phyloP scores from a whole-genome alignment of 31 red algal genomes.

The Porphyra umbilicalis region DNA sequence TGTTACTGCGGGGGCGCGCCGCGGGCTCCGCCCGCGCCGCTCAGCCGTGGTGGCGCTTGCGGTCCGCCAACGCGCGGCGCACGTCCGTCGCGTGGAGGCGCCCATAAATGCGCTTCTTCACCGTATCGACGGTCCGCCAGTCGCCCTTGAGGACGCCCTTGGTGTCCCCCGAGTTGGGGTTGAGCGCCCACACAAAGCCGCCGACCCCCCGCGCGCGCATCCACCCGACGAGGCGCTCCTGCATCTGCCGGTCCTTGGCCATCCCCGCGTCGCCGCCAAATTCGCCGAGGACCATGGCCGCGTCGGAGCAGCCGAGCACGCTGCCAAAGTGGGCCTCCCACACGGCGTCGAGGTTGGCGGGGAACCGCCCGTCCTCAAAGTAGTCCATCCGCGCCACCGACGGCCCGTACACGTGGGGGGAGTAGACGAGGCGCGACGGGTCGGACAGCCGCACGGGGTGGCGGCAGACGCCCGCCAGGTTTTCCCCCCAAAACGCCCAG shows the following conservation, averaged over 20 bases:
- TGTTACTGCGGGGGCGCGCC: no score
- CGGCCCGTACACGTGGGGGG: constrained; percentile 60
- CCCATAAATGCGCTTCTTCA: neutral
- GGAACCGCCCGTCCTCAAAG: constrained; percentile 23
- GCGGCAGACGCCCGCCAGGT: constrained; percentile 17
- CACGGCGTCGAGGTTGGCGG: constrained; percentile 31
- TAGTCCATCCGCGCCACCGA: constrained; percentile 43
- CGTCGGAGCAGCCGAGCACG: constrained; percentile 6
- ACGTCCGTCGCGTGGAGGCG: neutral
- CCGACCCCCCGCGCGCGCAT: constrained; percentile 25
- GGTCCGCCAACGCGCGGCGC: no score
- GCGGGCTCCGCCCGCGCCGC: no score
- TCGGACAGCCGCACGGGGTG: constrained; percentile 14
- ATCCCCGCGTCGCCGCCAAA: constrained; percentile 33
- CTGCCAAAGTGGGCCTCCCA: constrained; percentile 73
- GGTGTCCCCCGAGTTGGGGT: constrained; percentile 61
- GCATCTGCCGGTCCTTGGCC: constrained; percentile 41
- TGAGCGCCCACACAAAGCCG: constrained; percentile 64
- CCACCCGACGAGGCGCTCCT: constrained; percentile 26
- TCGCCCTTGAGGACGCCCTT: constrained; percentile 39
- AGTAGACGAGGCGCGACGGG: constrained; percentile 40
- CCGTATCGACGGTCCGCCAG: constrained; percentile 31
- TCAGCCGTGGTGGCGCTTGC: no score
- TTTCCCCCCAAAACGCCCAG: constrained; percentile 53
- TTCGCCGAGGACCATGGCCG: constrained; percentile 53